phyloP scores from a whole-genome alignment of 2,329 filamentous ascomycete species.

The Pestalotiopsis sp. region DNA sequence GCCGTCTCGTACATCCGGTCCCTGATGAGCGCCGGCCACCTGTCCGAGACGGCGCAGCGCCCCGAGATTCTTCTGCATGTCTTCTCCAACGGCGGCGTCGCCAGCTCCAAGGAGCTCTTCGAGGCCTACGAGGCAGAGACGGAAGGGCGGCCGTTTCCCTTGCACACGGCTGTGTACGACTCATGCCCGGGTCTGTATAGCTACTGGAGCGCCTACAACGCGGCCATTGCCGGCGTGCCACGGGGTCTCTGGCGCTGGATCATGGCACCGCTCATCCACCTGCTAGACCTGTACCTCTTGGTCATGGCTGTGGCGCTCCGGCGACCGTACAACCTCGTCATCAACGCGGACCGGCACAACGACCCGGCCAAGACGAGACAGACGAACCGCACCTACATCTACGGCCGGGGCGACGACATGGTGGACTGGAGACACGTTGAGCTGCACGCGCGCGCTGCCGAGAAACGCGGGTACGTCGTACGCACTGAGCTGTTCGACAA shows the following conservation, averaged over 20 bases:
- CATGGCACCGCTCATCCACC: conserved; percentile 35
- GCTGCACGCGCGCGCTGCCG: conserved; percentile 46
- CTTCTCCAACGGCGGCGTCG: conserved; percentile 57
- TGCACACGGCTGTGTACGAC: conserved; percentile 48
- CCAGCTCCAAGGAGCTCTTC: conserved; percentile 42
- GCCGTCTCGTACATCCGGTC: conserved; percentile 42
- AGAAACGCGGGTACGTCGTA: conserved; percentile 40
- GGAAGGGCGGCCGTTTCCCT: conserved; percentile 35
- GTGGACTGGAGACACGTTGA: conserved; percentile 51
- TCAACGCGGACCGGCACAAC: conserved; percentile 41
- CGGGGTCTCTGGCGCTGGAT: conserved; percentile 29
- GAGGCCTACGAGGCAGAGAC: conserved; percentile 32
- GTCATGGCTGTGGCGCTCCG: conserved; percentile 32
- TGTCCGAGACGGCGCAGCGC: conserved; percentile 21
- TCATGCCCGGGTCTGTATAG: conserved; percentile 50
- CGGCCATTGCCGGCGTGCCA: conserved; percentile 39
- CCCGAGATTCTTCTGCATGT: conserved; percentile 48
- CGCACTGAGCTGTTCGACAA: conserved; percentile 47
- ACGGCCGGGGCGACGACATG: conserved; percentile 49
- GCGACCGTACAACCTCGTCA: conserved; percentile 31
- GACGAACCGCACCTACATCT: conserved; percentile 53
- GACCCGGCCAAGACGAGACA: conserved; percentile 37
- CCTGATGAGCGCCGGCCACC: conserved; percentile 25
- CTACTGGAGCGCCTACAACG: conserved; percentile 41
- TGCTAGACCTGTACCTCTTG: conserved; percentile 33